Conservation (phyloP, 1,284 basidiomycete species). For the Salmacisia buchloeana region DNA sequence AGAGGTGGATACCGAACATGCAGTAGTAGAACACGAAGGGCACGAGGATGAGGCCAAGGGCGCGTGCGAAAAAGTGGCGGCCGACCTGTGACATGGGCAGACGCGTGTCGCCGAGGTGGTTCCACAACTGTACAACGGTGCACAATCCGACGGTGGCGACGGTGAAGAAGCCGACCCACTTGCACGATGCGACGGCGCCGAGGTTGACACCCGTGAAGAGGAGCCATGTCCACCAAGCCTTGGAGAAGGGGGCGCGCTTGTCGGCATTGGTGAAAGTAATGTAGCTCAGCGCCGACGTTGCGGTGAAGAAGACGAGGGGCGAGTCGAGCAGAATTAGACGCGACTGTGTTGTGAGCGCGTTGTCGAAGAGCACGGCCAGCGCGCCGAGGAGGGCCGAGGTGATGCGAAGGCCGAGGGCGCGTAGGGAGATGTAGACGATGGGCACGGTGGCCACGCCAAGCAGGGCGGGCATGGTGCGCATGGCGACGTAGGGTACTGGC, state of each 20-base stretch:
- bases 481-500: constrained; percentile 87
- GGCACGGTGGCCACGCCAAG: constrained; percentile 81
- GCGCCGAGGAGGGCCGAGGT: constrained; percentile 84
- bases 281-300: constrained; percentile 80
- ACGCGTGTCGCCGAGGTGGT: constrained; percentile 77
- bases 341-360: constrained; percentile 89
- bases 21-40: constrained; percentile 85
- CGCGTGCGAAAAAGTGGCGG: constrained; percentile 80
- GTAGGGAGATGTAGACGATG: constrained; percentile 85
- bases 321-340: constrained; percentile 95
- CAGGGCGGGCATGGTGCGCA: constrained; percentile 86
- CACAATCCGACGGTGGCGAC: constrained; percentile 85
- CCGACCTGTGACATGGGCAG: constrained; percentile 70
- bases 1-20: constrained; percentile 93
- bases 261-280: constrained; percentile 86
- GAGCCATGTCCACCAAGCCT: constrained; percentile 88
- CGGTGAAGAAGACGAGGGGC: constrained; percentile 94
- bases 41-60: constrained; percentile 77
- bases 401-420: constrained; percentile 73
- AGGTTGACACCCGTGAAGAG: constrained; percentile 79
- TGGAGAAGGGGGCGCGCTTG: constrained; percentile 66
- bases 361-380: constrained; percentile 90
- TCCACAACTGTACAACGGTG: constrained; percentile 83
- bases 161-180: constrained; percentile 99
- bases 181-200: constrained; percentile 86